Conservation (phyloP, 169 alveolate species). For the Eimeria maxima region DNA sequence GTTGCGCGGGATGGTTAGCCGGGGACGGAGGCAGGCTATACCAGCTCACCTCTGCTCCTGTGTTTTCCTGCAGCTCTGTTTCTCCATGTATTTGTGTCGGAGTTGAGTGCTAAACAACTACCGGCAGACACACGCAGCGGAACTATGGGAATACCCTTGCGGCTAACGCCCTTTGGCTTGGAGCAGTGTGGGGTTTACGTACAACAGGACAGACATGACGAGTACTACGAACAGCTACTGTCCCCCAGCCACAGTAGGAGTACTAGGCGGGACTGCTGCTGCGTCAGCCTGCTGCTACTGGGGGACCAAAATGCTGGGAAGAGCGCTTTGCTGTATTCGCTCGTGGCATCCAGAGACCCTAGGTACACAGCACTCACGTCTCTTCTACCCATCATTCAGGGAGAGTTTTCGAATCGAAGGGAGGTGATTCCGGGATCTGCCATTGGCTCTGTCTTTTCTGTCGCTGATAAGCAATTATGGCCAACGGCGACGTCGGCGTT, state of each 20-base stretch:
- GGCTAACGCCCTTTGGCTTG: slow-evolving; percentile 77
- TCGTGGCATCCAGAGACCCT: slow-evolving; percentile 46
- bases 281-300: slow-evolving; percentile 56
- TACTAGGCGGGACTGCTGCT: background rate
- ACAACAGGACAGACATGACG: slow-evolving; percentile 48
- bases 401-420: slow-evolving; percentile 76
- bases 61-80: background rate
- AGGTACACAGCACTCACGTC: slow-evolving; percentile 60
- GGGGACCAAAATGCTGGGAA: slow-evolving; percentile 86
- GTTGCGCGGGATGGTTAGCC: background rate
- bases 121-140: background rate
- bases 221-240: slow-evolving; percentile 41
- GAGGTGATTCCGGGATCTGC: background rate
- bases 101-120: background rate
- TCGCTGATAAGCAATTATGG: background rate
- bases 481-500: background rate
- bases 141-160: slow-evolving; percentile 26
- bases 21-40: background rate
- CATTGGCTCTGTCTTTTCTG: background rate
- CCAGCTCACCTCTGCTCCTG: background rate
- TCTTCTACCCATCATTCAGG: slow-evolving; percentile 79
- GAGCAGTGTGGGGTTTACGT: slow-evolving; percentile 79
- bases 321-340: slow-evolving; percentile 71
- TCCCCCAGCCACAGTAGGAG: slow-evolving; percentile 14
- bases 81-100: background rate